Base-by-base conservation (phyloP, 441 rosid genomes). In the Gossypium schwendimanii region DNA sequence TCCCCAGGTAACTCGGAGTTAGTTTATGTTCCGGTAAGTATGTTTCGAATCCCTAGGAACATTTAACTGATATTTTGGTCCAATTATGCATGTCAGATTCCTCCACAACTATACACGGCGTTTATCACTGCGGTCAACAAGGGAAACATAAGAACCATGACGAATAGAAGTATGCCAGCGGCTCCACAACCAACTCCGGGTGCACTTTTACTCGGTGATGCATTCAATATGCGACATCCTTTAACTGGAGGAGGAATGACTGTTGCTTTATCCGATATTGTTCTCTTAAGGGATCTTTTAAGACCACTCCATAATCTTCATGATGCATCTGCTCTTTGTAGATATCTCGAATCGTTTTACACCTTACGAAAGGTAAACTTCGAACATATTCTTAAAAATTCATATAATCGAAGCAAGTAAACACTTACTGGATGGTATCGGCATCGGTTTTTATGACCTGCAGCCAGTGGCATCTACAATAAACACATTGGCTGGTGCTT, bases 161-260 rank as follows among this genome's bases (percentile, higher is more conserved):
- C 64, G 15, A 72, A 67, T 14, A 67, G 80, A 77, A 72, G 64
- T 70, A 77, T 77, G 73, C 73, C 76, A 7, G 76, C 76, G 7
- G 49, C 76, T 41, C 73, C 76, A 1, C 15, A 52, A 7, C 70
- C 71, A 3, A 71, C 62, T 0, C 53, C 75, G 0, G 72, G 72
- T 6, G 75, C 79, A 8, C 49, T 76, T 52, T 55, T 76, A 17
- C 8, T 76, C 39, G 75, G 74, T 1, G 74, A 76, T 44, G 79
- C 71, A 2, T 63, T 47, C 60, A 76, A 71, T 54, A 64, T 63
- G 67, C 26, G 78, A 11, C 74, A 70, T 54, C 65, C 71, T 54
- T 18, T 65, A 64, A 70, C 75, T 0, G 75, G 71, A 7, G 79
- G 71, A 0, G 75, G 75, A 26, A 76, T 71, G 79, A 65, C 75